Conservation (phyloP, 805 yeast species). For the Wickerhamomyces bisporus region DNA sequence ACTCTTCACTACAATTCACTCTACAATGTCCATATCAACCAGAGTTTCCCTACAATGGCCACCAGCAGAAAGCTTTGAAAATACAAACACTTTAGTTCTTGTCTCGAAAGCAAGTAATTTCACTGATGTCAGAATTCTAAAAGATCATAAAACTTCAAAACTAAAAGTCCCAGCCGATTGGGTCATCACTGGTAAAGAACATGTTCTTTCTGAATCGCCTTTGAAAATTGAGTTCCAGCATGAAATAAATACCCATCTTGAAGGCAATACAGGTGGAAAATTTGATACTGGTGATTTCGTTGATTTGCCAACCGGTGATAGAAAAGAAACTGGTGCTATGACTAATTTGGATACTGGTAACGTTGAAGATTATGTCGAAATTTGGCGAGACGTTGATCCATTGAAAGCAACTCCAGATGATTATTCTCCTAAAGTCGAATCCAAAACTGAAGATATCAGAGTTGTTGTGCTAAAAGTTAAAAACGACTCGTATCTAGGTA, state of each 20-base stretch:
- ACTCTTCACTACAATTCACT: too few relatives aligned
- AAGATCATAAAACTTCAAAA: slow-evolving; percentile 6
- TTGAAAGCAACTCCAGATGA: slow-evolving; percentile 26
- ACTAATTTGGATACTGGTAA: slow-evolving; percentile 38
- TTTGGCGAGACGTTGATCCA: slow-evolving; percentile 50
- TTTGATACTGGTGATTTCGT: slow-evolving; percentile 38
- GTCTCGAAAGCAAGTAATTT: slow-evolving; percentile 39
- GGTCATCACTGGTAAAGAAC: slow-evolving; percentile 30
- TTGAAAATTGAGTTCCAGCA: slow-evolving; percentile 18
- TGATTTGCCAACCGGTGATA: slow-evolving; percentile 32
- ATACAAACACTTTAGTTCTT: slow-evolving; percentile 44
- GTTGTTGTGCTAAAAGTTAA: slow-evolving; percentile 30
- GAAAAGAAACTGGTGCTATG: slow-evolving; percentile 51
- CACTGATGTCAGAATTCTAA: slow-evolving; percentile 39
- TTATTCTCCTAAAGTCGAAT: slow-evolving; percentile 27
- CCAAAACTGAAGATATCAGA: slow-evolving; percentile 3
- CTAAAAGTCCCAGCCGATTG: slow-evolving; percentile 18
- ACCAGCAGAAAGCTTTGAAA: slow-evolving; percentile 35
- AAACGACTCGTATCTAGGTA: slow-evolving; percentile 32
- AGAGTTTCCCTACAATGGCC: slow-evolving; percentile 52
- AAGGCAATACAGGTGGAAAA: slow-evolving; percentile 18
- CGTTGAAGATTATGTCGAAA: slow-evolving; percentile 42
- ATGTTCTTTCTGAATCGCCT: slow-evolving; percentile 12
- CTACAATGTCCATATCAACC: too few relatives aligned
- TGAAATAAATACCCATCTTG: slow-evolving; percentile 20